Conservation (phyloP, 2,329 filamentous ascomycete genomes). For the Emergomyces orientalis region DNA sequence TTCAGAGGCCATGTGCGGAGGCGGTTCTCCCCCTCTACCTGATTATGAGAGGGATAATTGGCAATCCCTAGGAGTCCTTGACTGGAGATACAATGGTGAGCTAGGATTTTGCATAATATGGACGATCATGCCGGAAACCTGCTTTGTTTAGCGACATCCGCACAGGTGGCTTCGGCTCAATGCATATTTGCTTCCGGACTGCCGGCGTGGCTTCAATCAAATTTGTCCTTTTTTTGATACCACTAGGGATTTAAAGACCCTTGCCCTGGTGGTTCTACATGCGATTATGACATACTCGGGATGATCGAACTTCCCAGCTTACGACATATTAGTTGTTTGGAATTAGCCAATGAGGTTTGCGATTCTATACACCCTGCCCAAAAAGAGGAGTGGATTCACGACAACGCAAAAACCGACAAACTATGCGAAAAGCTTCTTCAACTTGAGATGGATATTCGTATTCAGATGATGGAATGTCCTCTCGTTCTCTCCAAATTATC, state of each 20-base stretch:
- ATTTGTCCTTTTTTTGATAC: constrained; percentile 32
- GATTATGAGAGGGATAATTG: constrained; percentile 25
- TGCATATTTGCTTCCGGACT: neutral
- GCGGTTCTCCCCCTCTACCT: constrained; percentile 29
- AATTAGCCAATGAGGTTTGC: constrained; percentile 28
- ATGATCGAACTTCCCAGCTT: too few relatives aligned
- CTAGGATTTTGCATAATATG: constrained; percentile 29
- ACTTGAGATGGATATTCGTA: constrained; percentile 21
- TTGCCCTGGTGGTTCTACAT: constrained; percentile 34
- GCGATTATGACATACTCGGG: too few relatives aligned
- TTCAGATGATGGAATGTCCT: constrained; percentile 28
- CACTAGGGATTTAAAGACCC: constrained; percentile 32
- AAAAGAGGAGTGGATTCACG: too few relatives aligned
- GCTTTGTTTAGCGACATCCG: constrained; percentile 36
- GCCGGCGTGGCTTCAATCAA: constrained; percentile 27
- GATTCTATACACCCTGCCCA: constrained; percentile 27
- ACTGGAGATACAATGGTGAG: constrained; percentile 27
- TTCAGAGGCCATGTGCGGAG: too few relatives aligned
- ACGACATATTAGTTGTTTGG: too few relatives aligned
- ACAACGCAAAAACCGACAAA: constrained; percentile 32
- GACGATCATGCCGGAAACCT: constrained; percentile 35
- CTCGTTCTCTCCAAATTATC: too few relatives aligned
- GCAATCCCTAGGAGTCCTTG: constrained; percentile 24
- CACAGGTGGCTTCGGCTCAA: constrained; percentile 24
- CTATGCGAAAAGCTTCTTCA: too few relatives aligned